These are phyloP conservation scores for Bombardia bombarda DNA, from an alignment of 495 filamentous ascomycete species.

Conservation along the genomic window DNA sequence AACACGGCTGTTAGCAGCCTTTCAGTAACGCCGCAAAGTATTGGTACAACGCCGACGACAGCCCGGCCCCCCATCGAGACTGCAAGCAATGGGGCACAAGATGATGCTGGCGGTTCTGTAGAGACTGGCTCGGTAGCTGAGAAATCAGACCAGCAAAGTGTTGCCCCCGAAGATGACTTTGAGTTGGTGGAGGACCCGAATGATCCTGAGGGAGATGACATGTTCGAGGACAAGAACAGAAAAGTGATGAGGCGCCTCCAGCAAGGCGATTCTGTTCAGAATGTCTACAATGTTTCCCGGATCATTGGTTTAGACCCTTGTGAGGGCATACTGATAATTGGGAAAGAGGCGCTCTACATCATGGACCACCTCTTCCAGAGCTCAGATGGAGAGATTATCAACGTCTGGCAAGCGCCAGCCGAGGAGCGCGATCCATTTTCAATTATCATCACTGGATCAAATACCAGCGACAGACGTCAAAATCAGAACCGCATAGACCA, in stretches of 20 bases:
- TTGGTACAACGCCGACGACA: constrained; percentile 10
- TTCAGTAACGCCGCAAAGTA: constrained; percentile 4
- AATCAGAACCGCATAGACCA: constrained; percentile 50
- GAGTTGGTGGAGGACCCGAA: constrained; percentile 78
- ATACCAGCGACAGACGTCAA: constrained; percentile 52
- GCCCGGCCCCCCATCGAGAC: constrained; percentile 8
- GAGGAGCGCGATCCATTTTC: constrained; percentile 95
- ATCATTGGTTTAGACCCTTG: constrained; percentile 87
- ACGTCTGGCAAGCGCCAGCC: constrained; percentile 83
- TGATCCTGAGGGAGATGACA: constrained; percentile 75
- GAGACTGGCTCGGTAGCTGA: constrained; percentile 13
- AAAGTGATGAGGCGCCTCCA: constrained; percentile 95
- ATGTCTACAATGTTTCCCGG: constrained; percentile 88
- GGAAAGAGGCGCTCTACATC: constrained; percentile 89
- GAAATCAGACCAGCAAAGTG: constrained; percentile 17
- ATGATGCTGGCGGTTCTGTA: constrained; percentile 16
- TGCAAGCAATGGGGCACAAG: constrained; percentile 15
- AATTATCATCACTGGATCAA: constrained; percentile 79
- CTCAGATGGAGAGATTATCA: constrained; percentile 89
- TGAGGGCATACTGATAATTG: constrained; percentile 85
- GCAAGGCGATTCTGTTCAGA: constrained; percentile 84
- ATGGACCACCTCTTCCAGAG: constrained; percentile 93
- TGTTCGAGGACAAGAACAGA: constrained; percentile 92
- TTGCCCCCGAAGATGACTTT: constrained; percentile 74
- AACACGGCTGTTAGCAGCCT: constrained; percentile 28